A percentile compares a stretch with the other conserved stretches of the same genome.
phyloP scores from a whole-genome alignment of 2,329 filamentous ascomycete genomes.

The Ophiostoma triangulosporum region DNA sequence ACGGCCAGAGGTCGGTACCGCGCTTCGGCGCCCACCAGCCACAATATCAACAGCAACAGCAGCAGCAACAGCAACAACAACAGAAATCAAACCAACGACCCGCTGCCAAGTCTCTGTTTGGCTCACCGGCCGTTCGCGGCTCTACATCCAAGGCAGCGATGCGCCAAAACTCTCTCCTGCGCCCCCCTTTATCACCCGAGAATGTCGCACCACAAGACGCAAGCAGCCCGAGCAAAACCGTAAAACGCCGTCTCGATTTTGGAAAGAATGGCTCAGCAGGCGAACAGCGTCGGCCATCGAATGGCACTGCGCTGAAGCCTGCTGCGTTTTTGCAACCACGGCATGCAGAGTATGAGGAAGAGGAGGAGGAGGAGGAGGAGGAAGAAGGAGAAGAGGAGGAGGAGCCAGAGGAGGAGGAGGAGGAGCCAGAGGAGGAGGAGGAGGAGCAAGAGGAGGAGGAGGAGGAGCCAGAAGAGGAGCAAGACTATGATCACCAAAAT shows the following conservation, averaged over 20 bases:
- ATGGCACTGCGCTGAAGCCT: constrained; percentile 5
- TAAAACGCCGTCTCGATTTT: constrained; percentile 44
- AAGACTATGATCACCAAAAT: constrained; percentile 13
- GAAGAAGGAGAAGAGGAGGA: neutral
- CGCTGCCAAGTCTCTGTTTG: constrained; percentile 48
- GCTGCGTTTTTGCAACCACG: constrained; percentile 11
- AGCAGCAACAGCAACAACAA: constrained; percentile 15
- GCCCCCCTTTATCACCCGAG: constrained; percentile 36
- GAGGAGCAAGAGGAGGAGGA: constrained; percentile 11
- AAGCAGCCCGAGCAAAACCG: constrained; percentile 23
- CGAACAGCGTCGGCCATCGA: constrained; percentile 14
- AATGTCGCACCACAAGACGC: constrained; percentile 18
- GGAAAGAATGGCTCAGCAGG: constrained; percentile 16
- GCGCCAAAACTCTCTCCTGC: constrained; percentile 37
- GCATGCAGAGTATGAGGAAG: neutral
- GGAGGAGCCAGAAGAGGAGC: neutral
- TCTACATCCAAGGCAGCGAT: constrained; percentile 6
- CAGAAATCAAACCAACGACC: constrained; percentile 23
- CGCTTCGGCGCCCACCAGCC: constrained; percentile 34
- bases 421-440: constrained; percentile 18
- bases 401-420: neutral
- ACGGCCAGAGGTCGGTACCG: constrained; percentile 32
- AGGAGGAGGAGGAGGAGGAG: constrained; percentile 20
- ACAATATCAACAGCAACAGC: constrained; percentile 19
- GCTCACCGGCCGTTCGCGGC: constrained; percentile 42